Evolutionary conservation across 371 early-diverging fungal species (phyloP), one percentile per base, ranked within the genome.

Genomic region (Mortierella polycephala): DNA sequence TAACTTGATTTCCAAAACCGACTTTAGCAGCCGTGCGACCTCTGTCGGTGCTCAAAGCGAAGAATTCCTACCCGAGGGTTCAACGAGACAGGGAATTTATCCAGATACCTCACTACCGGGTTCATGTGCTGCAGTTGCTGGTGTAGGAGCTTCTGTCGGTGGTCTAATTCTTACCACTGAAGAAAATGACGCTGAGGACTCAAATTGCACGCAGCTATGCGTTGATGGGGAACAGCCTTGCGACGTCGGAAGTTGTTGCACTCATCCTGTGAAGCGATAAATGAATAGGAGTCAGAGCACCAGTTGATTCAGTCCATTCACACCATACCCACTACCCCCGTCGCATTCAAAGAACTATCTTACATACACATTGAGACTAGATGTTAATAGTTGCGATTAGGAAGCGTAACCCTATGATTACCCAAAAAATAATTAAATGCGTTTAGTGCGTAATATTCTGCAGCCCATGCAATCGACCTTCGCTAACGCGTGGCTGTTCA

Each of bases 251-350:
- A 71, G 65, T 23, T 77, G 77, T 39, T 77, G 77, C 51, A 77
- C 77, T 10, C 58, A 44, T 18, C 77, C 77, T 16, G 72, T 71
- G n/a, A 77, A 77, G 56, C 54, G 76, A 30, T 76, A 75, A 54
- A 30, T 4, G 30, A 30, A 30, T 30, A 30, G 55, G 20, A 13
- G 1, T 18, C 7, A 18, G 52, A 18, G 55, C 9, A 12, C 13
- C 37, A 18, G 20, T 9, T 51, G 10, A 7, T 4, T 51, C 9
- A 4, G 16, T 18, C 20, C 20, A 7, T 54, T 47, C 61, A 46
- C 37, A 46, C 46, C 18, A 45, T 52, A 37, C 18, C 47, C 47
- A 39, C 37, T 7, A 53, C 50, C 67, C 16, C 18, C 20, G 12
- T 21, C 9, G 21, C 21, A 37, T 54, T 37, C 30, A 37, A 18